phyloP scores from a whole-genome alignment of 768 basidiomycete genomes.

The Lactifluus hygrophoroides region DNA sequence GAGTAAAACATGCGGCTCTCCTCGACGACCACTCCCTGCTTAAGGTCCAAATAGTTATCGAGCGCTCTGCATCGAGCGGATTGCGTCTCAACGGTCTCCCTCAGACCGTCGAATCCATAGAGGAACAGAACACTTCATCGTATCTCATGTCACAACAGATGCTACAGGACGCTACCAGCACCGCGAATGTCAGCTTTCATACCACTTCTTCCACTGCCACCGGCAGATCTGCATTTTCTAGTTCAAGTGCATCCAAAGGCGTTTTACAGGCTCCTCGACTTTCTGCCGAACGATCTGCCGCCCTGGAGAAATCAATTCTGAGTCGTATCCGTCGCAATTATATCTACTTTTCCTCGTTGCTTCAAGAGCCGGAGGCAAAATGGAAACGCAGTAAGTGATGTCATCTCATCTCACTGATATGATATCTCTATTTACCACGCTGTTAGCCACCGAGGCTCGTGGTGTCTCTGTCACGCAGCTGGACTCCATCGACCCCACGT shows the following conservation, averaged over 20 bases:
- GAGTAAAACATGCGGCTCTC: slow-evolving; percentile 63
- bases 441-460: slow-evolving; percentile 65
- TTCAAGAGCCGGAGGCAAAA: slow-evolving; percentile 97
- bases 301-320: slow-evolving; percentile 75
- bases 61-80: slow-evolving; percentile 69
- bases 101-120: slow-evolving; percentile 53
- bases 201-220: slow-evolving; percentile 51
- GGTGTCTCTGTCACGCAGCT: slow-evolving; percentile 94
- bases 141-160: slow-evolving; percentile 52
- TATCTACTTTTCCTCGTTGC: slow-evolving; percentile 92
- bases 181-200: slow-evolving; percentile 57
- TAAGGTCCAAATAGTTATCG: slow-evolving; percentile 72
- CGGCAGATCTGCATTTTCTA: slow-evolving; percentile 20
- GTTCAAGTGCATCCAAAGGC: slow-evolving; percentile 23
- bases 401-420: slow-evolving; percentile 12
- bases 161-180: slow-evolving; percentile 65
- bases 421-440: slow-evolving; percentile 9
- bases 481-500: slow-evolving; percentile 92
- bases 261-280: slow-evolving; percentile 27
- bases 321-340: slow-evolving; percentile 87
- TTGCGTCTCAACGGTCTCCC: slow-evolving; percentile 83
- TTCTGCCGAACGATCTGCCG: slow-evolving; percentile 41
- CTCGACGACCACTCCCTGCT: slow-evolving; percentile 69
- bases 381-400: slow-evolving; percentile 74
- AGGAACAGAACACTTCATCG: slow-evolving; percentile 59